Conservation (phyloP, 225 moss, liverwort and hornwort species). For the Asterella californica region DNA sequence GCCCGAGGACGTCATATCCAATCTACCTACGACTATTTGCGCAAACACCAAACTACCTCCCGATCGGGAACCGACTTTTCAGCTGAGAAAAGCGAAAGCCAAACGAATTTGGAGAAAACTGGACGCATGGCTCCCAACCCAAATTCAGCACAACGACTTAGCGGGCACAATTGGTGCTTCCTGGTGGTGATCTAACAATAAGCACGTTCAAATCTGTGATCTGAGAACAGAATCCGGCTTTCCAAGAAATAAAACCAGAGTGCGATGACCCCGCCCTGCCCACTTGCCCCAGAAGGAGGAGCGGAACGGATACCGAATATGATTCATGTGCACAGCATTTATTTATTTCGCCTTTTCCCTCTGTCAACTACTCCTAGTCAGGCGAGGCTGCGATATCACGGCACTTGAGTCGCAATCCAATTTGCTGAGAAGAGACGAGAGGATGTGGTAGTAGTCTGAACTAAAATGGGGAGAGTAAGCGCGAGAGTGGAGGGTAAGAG, state of each 20-base stretch:
- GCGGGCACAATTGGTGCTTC: not conserved
- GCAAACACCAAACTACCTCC: not conserved
- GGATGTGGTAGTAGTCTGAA: not conserved
- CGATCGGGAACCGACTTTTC: not conserved
- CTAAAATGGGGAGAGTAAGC: not conserved
- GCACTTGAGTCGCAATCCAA: constrained; percentile 2
- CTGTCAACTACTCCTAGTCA: not conserved
- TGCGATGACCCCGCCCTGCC: not conserved
- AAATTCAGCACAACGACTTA: not conserved
- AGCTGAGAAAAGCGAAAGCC: not conserved
- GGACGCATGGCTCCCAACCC: not conserved
- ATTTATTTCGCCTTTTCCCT: not conserved
- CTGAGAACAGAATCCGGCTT: not conserved
- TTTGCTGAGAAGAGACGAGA: not conserved
- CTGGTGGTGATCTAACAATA: not conserved
- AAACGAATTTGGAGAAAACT: not conserved
- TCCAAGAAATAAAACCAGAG: not conserved
- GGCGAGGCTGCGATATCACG: not conserved
- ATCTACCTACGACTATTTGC: not conserved
- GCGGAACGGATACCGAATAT: not conserved
- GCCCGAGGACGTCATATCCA: not conserved
- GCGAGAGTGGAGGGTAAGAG: constrained; percentile 4
- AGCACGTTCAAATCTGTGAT: not conserved
- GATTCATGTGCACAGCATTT: not conserved
- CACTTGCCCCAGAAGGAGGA: not conserved